A percentile compares a stretch with the other conserved stretches of the same genome.
These are phyloP conservation scores for Rhizopus stolonifer DNA, from an alignment of 371 early-diverging fungal genomes.

Conservation along the genomic window DNA sequence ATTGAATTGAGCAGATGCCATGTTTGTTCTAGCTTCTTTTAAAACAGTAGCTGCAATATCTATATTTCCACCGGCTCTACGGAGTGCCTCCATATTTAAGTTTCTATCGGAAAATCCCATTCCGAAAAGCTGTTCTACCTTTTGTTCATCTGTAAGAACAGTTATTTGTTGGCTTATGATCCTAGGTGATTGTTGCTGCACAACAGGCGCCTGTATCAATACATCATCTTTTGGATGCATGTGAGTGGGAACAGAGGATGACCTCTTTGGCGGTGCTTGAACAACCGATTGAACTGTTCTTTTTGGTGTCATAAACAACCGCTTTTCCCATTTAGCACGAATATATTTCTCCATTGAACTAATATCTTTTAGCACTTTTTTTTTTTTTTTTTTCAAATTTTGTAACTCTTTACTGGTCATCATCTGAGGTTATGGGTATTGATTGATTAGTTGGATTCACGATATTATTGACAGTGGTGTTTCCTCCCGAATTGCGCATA, in stretches of 20 bases:
- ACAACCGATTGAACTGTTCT: not conserved
- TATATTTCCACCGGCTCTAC: conserved; percentile 59
- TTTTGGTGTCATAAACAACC: conserved; percentile 57
- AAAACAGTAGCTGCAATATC: conserved; percentile 56
- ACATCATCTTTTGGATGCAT: conserved; percentile 17
- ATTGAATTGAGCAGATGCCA: conserved; percentile 25
- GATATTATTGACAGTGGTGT: conserved; percentile 75
- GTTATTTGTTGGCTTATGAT: not conserved
- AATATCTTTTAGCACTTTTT: not conserved
- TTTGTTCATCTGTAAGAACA: conserved; percentile 37
- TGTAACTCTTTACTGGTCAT: conserved; percentile 55
- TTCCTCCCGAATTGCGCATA: conserved; percentile 77
- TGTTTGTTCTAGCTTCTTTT: conserved; percentile 34
- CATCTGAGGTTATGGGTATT: conserved; percentile 61
- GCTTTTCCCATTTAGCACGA: conserved; percentile 92
- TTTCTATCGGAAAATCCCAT: conserved; percentile 52
- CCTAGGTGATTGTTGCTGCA: conserved; percentile 19
- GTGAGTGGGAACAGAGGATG: conserved; percentile 49
- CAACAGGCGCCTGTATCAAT: conserved; percentile 5
- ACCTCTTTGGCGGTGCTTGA: conserved; percentile 32
- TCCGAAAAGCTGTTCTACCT: conserved; percentile 39
- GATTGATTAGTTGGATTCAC: conserved; percentile 71
- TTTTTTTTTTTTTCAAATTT: not conserved
- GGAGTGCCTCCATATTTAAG: conserved; percentile 50
- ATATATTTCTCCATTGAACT: conserved; percentile 89